These are phyloP conservation scores for Taiozyma sp. DNA, from an alignment of 1,139 yeast species.

Conservation along the genomic window DNA sequence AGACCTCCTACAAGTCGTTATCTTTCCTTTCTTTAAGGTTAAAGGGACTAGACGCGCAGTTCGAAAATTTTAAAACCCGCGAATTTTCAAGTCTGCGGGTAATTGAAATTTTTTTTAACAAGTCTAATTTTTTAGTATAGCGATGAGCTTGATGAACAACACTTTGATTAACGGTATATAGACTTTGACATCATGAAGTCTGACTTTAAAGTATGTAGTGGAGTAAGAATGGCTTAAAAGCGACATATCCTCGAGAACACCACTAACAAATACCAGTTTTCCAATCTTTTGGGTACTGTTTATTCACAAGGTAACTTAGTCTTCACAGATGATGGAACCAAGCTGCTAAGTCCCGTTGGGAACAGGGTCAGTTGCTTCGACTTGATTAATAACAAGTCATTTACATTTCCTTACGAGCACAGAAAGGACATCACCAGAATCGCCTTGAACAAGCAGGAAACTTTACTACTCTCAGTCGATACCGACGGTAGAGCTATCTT, in stretches of 20 bases:
- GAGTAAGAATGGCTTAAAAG: not conserved
- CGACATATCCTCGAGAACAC: not conserved
- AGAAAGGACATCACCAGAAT: conserved; percentile 75
- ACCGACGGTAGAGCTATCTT: conserved; percentile 90
- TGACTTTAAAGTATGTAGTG: conserved; percentile 35
- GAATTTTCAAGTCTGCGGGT: conserved; percentile 1
- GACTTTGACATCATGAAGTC: conserved; percentile 36
- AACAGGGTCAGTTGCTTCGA: conserved; percentile 90
- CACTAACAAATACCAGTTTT: conserved; percentile 42
- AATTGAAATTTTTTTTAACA: not conserved
- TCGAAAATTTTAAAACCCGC: not conserved
- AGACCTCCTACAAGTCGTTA: not conserved
- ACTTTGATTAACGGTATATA: not conserved
- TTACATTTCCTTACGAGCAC: conserved; percentile 90
- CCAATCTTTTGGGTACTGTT: conserved; percentile 90
- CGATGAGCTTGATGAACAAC: conserved; percentile 1
- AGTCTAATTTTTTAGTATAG: not conserved
- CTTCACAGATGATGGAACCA: conserved; percentile 84
- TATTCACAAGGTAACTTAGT: conserved; percentile 85
- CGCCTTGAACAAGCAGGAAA: conserved; percentile 78
- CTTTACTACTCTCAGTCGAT: conserved; percentile 80
- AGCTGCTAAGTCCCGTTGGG: conserved; percentile 87
- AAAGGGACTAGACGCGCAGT: not conserved
- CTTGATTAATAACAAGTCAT: conserved; percentile 75
- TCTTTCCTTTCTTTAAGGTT: not conserved